phyloP scores from a whole-genome alignment of 1,139 yeast species.

The Scheffersomyces insectosa region DNA sequence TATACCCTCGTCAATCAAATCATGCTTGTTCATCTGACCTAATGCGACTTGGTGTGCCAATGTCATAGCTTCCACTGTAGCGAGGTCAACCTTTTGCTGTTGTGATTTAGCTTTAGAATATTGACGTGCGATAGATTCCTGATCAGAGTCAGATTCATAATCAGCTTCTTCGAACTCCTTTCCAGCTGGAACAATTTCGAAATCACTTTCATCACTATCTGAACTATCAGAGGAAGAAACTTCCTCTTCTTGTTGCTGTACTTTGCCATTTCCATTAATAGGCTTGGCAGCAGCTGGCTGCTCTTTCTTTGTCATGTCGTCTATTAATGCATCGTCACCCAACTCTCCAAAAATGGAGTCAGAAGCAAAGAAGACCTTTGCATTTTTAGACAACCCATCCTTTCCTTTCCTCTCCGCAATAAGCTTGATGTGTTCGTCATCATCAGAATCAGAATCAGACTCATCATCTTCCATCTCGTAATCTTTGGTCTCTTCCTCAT shows the following conservation, averaged over 20 bases:
- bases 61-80: slow-evolving; percentile 97
- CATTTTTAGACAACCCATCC: slow-evolving; percentile 65
- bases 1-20: slow-evolving; percentile 86
- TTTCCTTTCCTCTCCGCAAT: slow-evolving; percentile 54
- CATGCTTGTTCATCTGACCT: slow-evolving; percentile 82
- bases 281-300: background rate
- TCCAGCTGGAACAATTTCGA: slow-evolving; percentile 21
- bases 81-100: slow-evolving; percentile 70
- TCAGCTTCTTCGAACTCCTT: slow-evolving; percentile 10
- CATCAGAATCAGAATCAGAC: slow-evolving; percentile 58
- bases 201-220: slow-evolving; percentile 15
- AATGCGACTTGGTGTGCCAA: slow-evolving; percentile 93
- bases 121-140: slow-evolving; percentile 42
- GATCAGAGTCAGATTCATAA: slow-evolving; percentile 43
- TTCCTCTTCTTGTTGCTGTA: slow-evolving; percentile 11
- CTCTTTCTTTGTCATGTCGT: slow-evolving; percentile 20
- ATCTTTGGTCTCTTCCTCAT: slow-evolving; percentile 42
- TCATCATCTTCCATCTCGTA: slow-evolving; percentile 46
- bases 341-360: slow-evolving; percentile 75
- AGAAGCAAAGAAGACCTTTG: slow-evolving; percentile 70
- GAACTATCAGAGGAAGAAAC: slow-evolving; percentile 11
- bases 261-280: background rate
- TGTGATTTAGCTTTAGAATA: slow-evolving; percentile 44
- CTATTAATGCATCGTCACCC: slow-evolving; percentile 45
- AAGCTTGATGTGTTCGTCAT: slow-evolving; percentile 70